Evolutionary conservation across 768 basidiomycete genomes (phyloP), one percentile per base, ranked within the genome.

Genomic region (Collybia sordida): DNA sequence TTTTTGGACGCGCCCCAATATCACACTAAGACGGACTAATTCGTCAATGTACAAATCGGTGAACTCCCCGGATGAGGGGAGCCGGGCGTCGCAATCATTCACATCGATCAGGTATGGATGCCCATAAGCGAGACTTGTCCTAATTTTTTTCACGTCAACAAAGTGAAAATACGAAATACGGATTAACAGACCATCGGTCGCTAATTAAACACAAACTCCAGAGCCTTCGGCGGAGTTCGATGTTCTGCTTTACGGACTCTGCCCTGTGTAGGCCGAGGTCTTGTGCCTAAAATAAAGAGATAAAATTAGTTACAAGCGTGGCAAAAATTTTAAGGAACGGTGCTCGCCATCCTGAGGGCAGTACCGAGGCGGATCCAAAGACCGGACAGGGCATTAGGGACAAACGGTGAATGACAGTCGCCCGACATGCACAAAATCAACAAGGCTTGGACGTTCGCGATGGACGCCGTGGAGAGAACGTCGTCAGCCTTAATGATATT

Each of bases 61-160:
- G 12, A 81, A 78, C 59, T 93, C 87, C 38, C 91, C 93, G 2
- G 90, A 91, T 7, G 92, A 92, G 1, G 95, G 95, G 27, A 97
- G 74, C 47, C 94, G 86, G 3, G 91, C 89, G 67, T 99, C 96
- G 67, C 97, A 99, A 66, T 99, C 97, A 57, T 89, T 85, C 2
- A 98, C 83, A 65, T 98, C 95, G 54, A 99, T 96, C 88, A 96
- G 91, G 64, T 86, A 89, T 2, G 96, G 96, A 57, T 93, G 90
- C 0, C 96, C 96, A 59, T 93, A 92, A 19, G 91, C 86, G 31
- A 94, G 73, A 62, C 90, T 91, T 47, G 86, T 81, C 91, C 90
- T 92, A 47, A 27, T 47, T 42, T 45, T 31, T 45, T 41, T 54
- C 6, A 39, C 18, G 51, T 45, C 48, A 36, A 47, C 47, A 28